Evolutionary conservation across 2,329 filamentous ascomycete species (phyloP).

Genomic region (Thermoascus crustaceus): DNA sequence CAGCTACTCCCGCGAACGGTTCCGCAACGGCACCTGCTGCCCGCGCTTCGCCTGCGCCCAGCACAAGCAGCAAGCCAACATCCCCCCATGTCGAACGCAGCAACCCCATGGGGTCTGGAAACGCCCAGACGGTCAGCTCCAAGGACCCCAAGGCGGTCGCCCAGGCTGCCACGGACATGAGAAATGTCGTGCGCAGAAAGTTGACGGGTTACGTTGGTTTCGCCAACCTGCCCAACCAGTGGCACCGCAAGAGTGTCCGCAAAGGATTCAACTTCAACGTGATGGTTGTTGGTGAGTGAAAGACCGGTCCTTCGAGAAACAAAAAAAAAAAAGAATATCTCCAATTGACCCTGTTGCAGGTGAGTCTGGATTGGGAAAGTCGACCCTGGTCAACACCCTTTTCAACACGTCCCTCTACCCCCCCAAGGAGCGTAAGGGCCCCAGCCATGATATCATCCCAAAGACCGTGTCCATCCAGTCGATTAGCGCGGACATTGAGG

Average conservation of each 20-base stretch:
- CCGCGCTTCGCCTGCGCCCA: slow-evolving; percentile 31
- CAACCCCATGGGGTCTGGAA: slow-evolving; percentile 48
- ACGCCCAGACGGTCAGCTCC: slow-evolving; percentile 53
- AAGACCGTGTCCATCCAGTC: slow-evolving; percentile 96
- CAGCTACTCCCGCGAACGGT: slow-evolving; percentile 21
- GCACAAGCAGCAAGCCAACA: slow-evolving; percentile 41
- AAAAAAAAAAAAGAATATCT: no score
- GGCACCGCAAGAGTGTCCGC: slow-evolving; percentile 99
- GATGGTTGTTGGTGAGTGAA: slow-evolving; percentile 92
- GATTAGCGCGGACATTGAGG: slow-evolving; percentile 93
- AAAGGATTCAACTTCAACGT: slow-evolving; percentile 99
- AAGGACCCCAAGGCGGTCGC: slow-evolving; percentile 54
- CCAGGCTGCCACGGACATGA: slow-evolving; percentile 58
- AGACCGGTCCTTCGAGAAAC: no score
- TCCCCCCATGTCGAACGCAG: slow-evolving; percentile 51
- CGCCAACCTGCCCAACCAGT: slow-evolving; percentile 97
- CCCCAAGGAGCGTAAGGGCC: slow-evolving; percentile 95
- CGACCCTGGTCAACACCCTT: slow-evolving; percentile 95
- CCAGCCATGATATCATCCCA: slow-evolving; percentile 94
- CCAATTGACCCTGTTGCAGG: slow-evolving; percentile 46
- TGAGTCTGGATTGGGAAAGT: slow-evolving; percentile 98
- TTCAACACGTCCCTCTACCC: slow-evolving; percentile 99
- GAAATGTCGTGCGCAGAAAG: slow-evolving; percentile 97
- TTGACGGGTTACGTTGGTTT: slow-evolving; percentile 98
- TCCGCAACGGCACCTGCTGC: slow-evolving; percentile 24